These are phyloP conservation scores for Fraxinus americana DNA, from an alignment of 257 asterid genomes.

Conservation along the genomic window DNA sequence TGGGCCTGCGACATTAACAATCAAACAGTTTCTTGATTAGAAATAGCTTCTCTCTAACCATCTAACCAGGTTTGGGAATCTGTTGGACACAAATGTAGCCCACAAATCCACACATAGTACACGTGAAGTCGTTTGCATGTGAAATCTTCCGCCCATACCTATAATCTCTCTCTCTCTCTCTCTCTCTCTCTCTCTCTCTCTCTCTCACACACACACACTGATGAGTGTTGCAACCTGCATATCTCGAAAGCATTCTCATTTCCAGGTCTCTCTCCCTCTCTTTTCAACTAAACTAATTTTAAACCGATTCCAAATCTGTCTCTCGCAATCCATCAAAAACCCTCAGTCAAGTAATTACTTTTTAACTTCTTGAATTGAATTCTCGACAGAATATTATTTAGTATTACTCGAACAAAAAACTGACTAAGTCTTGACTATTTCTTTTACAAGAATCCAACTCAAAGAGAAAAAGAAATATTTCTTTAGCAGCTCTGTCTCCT, in stretches of 20 bases:
- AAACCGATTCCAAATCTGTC: background rate
- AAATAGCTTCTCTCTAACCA: too few relatives aligned
- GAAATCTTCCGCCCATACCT: too few relatives aligned
- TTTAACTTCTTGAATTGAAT: background rate
- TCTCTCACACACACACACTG: too few relatives aligned
- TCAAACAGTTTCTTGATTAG: background rate
- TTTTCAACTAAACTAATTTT: too few relatives aligned
- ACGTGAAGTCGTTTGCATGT: background rate
- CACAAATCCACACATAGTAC: background rate
- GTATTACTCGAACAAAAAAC: background rate
- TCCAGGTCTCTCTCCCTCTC: too few relatives aligned
- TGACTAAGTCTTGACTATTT: background rate
- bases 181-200: too few relatives aligned
- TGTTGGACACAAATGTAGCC: too few relatives aligned
- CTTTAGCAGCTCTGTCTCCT: background rate
- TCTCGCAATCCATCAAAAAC: background rate
- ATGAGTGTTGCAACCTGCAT: too few relatives aligned
- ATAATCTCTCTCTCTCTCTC: too few relatives aligned
- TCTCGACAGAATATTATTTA: background rate
- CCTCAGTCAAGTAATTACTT: background rate
- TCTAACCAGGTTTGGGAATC: too few relatives aligned
- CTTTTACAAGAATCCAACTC: slow-evolving; percentile 9
- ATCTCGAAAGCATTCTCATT: too few relatives aligned
- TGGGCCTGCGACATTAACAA: background rate
- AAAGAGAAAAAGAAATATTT: background rate